phyloP scores from a whole-genome alignment of 352 stramenopile genomes.

The Phytophthora capsici region DNA sequence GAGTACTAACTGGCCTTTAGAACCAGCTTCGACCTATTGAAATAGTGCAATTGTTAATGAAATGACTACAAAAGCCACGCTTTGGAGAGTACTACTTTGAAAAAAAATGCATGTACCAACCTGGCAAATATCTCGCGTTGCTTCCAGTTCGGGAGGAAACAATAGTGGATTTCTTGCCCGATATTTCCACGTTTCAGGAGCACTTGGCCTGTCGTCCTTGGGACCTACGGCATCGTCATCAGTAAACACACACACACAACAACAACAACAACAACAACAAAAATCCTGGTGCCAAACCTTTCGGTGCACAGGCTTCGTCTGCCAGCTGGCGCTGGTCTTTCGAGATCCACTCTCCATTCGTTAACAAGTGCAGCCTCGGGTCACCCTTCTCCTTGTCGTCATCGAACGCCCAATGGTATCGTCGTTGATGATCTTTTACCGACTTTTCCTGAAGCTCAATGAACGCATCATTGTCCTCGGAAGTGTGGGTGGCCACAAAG shows the following conservation, averaged over 20 bases:
- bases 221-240: constrained; percentile 38
- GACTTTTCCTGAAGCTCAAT: constrained; percentile 77
- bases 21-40: constrained; percentile 32
- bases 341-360: constrained; percentile 77
- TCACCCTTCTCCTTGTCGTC: constrained; percentile 55
- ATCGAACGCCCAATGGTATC: constrained; percentile 86
- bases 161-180: constrained; percentile 77
- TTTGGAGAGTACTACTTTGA: background rate
- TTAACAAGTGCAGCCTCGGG: constrained; percentile 71
- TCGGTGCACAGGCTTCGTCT: constrained; percentile 63
- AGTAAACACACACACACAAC: no score
- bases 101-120: constrained; percentile 29
- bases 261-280: no score
- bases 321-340: constrained; percentile 64
- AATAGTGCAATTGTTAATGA: background rate
- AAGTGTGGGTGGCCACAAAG: constrained; percentile 86
- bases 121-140: constrained; percentile 64
- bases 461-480: constrained; percentile 86
- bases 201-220: constrained; percentile 64
- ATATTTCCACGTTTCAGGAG: constrained; percentile 78
- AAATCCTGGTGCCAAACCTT: constrained; percentile 36
- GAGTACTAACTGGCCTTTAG: constrained; percentile 39
- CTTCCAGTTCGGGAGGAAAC: constrained; percentile 74
- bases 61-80: background rate
- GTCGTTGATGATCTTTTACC: constrained; percentile 65